phyloP scores from a whole-genome alignment of 2,329 filamentous ascomycete genomes.

The Neofusicoccum sp. region DNA sequence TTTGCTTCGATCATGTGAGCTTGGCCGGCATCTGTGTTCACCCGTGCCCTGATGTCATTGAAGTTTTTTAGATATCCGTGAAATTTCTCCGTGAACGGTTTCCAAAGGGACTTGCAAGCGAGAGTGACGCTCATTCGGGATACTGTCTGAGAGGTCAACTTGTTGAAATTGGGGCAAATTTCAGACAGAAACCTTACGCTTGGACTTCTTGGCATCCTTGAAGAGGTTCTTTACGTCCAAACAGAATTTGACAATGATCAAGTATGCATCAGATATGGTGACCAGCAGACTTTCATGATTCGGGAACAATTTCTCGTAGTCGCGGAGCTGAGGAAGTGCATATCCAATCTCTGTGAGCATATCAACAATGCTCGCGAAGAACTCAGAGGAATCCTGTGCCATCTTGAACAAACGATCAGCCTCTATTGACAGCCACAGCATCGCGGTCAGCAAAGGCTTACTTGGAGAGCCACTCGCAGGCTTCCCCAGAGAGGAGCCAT shows the following conservation, averaged over 20 bases:
- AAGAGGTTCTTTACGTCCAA: conserved; percentile 23
- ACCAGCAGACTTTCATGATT: conserved; percentile 23
- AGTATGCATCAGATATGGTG: conserved; percentile 22
- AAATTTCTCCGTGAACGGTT: conserved; percentile 21
- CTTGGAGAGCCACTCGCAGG: conserved; percentile 24
- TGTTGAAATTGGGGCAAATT: neutral
- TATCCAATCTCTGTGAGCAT: conserved; percentile 27
- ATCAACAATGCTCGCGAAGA: conserved; percentile 24
- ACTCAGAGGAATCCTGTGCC: conserved; percentile 22
- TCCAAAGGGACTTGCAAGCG: conserved; percentile 23
- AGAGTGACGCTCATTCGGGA: conserved; percentile 3
- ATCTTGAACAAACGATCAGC: conserved; percentile 18
- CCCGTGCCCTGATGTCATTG: conserved; percentile 21
- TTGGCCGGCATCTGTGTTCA: conserved; percentile 23
- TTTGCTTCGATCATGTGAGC: conserved; percentile 26
- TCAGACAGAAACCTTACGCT: neutral
- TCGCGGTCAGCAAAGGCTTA: conserved; percentile 8
- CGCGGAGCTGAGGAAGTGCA: conserved; percentile 23
- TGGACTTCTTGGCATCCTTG: conserved; percentile 14
- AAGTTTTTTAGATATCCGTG: conserved; percentile 23
- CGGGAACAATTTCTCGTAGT: conserved; percentile 24
- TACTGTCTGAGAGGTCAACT: neutral
- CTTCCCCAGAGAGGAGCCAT: conserved; percentile 27
- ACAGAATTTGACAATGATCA: conserved; percentile 25
- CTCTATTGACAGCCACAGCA: neutral